phyloP scores from a whole-genome alignment of 768 basidiomycete species.

The Tulasnella calospora region DNA sequence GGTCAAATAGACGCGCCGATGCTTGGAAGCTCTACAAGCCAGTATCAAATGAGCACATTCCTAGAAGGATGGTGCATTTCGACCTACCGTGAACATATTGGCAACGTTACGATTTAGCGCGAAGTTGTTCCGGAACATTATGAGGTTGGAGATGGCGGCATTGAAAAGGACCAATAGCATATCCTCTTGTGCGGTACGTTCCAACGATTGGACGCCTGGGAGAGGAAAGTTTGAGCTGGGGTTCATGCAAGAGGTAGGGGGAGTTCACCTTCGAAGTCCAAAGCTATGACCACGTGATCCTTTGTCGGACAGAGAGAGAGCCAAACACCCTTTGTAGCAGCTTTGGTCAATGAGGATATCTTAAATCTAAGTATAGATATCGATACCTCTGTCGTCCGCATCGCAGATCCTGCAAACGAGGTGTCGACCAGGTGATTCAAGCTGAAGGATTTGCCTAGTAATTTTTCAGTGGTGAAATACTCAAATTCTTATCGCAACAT shows the following conservation, averaged over 20 bases:
- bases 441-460: conserved; percentile 50
- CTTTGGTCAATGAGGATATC: background rate
- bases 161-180: conserved; percentile 60
- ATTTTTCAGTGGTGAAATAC: background rate
- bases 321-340: conserved; percentile 50
- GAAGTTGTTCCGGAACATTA: conserved; percentile 62
- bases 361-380: background rate
- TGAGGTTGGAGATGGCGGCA: conserved; percentile 56
- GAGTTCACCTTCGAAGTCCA: conserved; percentile 56
- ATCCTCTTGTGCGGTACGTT: conserved; percentile 59
- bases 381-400: conserved; percentile 14
- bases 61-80: conserved; percentile 37
- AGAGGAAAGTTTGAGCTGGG: too few species aligned
- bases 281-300: conserved; percentile 50
- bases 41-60: background rate
- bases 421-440: conserved; percentile 60
- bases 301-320: conserved; percentile 60
- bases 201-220: conserved; percentile 56
- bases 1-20: conserved; percentile 46
- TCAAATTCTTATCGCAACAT: background rate
- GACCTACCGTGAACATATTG: conserved; percentile 47
- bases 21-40: conserved; percentile 28
- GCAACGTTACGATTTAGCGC: conserved; percentile 57
- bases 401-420: conserved; percentile 53
- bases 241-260: background rate